phyloP scores from a whole-genome alignment of 108 stramenopile genomes.

The Parietichytrium sp. region DNA sequence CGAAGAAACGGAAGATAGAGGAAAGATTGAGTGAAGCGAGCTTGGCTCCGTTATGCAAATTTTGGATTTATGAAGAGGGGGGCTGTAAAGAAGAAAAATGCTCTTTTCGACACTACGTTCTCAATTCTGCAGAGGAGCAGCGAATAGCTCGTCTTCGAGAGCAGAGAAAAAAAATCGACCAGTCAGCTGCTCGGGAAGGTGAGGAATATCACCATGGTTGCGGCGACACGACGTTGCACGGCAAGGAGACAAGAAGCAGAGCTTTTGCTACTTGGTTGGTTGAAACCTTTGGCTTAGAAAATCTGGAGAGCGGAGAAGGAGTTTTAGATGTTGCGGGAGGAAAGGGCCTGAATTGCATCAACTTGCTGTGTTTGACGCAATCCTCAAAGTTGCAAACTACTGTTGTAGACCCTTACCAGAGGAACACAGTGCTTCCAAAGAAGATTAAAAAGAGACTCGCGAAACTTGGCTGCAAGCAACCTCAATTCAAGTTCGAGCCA shows the following conservation, averaged over 20 bases:
- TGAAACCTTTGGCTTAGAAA: constrained; percentile 16
- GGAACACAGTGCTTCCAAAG: neutral
- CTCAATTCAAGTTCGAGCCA: neutral
- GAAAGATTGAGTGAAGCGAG: too few relatives aligned
- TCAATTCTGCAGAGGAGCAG: constrained; percentile 8
- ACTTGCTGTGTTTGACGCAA: neutral
- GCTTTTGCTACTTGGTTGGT: constrained; percentile 1
- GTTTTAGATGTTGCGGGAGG: constrained; percentile 18
- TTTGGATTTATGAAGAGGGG: too few relatives aligned
- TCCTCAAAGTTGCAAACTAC: neutral
- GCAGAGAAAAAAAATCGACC: neutral
- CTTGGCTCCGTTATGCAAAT: too few relatives aligned
- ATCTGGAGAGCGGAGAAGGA: neutral
- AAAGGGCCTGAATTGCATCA: constrained; percentile 21
- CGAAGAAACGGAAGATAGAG: too few relatives aligned
- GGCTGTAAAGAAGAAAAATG: too few relatives aligned
- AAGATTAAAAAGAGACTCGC: neutral
- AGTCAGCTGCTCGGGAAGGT: neutral
- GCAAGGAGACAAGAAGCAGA: neutral
- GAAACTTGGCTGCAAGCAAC: neutral
- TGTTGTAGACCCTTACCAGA: neutral
- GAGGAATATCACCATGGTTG: neutral
- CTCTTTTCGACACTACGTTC: neutral
- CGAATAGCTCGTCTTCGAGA: neutral
- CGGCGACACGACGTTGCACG: neutral